A percentile compares a stretch with the other conserved stretches of the same genome.
phyloP scores from a whole-genome alignment of 1,284 basidiomycete species.

The Phellinidium pouzarii region DNA sequence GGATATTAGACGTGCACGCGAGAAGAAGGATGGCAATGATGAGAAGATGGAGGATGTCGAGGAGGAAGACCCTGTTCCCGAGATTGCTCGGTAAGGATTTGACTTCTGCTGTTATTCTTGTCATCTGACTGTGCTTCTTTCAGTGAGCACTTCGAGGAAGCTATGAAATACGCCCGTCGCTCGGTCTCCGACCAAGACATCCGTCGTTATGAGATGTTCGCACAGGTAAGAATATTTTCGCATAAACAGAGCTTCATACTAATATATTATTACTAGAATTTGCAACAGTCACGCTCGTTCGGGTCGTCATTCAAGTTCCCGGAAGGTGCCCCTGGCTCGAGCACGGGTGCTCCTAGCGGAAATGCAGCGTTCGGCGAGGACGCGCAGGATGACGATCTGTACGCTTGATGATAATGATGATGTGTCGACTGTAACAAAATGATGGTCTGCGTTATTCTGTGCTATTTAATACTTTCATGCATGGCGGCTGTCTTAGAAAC shows the following conservation, averaged over 20 bases:
- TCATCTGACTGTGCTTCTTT: constrained; percentile 12
- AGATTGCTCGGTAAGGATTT: constrained; percentile 72
- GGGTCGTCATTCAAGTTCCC: constrained; percentile 97
- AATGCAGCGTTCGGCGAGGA: constrained; percentile 81
- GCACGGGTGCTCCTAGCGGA: constrained; percentile 41
- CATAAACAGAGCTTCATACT: constrained; percentile 9
- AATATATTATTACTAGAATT: constrained; percentile 44
- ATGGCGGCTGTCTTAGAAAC: no score
- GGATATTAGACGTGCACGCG: constrained; percentile 78
- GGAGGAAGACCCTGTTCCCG: constrained; percentile 92
- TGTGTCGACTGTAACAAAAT: neutral
- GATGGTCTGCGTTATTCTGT: neutral
- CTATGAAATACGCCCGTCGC: constrained; percentile 89
- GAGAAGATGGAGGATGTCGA: constrained; percentile 72
- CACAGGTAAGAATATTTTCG: constrained; percentile 46
- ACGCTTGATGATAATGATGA: constrained; percentile 43
- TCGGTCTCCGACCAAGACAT: constrained; percentile 95
- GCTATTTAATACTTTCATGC: neutral
- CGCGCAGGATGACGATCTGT: constrained; percentile 81
- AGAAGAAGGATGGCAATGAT: constrained; percentile 67
- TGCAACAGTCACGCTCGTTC: constrained; percentile 83
- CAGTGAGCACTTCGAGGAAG: constrained; percentile 94
- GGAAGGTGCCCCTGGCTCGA: constrained; percentile 50
- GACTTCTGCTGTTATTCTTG: constrained; percentile 3
- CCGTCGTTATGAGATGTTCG: constrained; percentile 88